Percentiles rank a stretch among this genome's conserved stretches.
Conservation (phyloP, 1,139 yeast genomes). For the Komagataea norvegica region DNA sequence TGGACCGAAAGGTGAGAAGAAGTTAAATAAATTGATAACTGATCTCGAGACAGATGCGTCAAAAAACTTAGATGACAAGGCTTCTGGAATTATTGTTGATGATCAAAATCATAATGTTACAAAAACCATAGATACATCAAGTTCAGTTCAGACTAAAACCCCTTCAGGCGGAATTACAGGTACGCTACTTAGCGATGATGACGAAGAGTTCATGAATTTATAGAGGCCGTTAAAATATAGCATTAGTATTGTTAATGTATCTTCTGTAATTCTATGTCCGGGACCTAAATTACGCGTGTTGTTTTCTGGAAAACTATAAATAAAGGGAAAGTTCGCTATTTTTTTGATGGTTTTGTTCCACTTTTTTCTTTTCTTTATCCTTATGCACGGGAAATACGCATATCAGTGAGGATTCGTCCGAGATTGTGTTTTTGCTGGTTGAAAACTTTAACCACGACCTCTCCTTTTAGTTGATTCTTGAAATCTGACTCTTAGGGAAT, state of each 20-base stretch:
- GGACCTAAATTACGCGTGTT: slow-evolving; percentile 4
- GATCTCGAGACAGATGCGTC: slow-evolving; percentile 3
- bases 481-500: slow-evolving; percentile 24
- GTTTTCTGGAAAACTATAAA: slow-evolving; percentile 1
- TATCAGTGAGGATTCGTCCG: slow-evolving; percentile 99
- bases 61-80: neutral
- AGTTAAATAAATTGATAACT: slow-evolving; percentile 10
- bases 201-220: slow-evolving; percentile 20
- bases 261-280: slow-evolving; percentile 8
- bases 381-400: slow-evolving; percentile 99
- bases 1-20: slow-evolving; percentile 10
- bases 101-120: neutral
- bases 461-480: slow-evolving; percentile 63
- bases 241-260: too few species aligned
- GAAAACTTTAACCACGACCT: slow-evolving; percentile 99
- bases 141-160: too few species aligned
- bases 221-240: neutral
- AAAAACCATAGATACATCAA: neutral
- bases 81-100: neutral
- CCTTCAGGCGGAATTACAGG: too few species aligned
- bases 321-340: neutral
- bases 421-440: slow-evolving; percentile 99
- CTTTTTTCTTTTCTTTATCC: slow-evolving; percentile 48
- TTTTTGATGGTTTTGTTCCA: neutral
- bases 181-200: slow-evolving; percentile 22